A percentile compares a stretch with the other conserved stretches of the same genome.
Evolutionary conservation across 805 yeast species (phyloP).

Genomic region (Ogataea glucozyma): DNA sequence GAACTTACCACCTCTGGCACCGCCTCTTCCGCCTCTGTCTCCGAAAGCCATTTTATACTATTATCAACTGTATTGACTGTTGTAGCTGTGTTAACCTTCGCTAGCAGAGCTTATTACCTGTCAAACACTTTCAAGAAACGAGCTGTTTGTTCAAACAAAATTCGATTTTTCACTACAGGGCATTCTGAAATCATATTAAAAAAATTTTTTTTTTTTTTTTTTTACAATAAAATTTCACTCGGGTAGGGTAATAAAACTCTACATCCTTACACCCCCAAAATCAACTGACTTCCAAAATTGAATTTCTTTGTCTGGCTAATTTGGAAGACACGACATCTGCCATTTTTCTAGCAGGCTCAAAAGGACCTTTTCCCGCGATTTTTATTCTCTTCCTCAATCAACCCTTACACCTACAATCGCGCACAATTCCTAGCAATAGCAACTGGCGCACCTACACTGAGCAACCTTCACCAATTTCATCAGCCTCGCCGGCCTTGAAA

Average conservation of each 20-base stretch:
- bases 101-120: slow-evolving; percentile 7
- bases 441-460: too few relatives aligned
- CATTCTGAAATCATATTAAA: slow-evolving; percentile 7
- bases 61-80: slow-evolving; percentile 11
- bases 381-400: too few relatives aligned
- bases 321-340: too few relatives aligned
- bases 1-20: slow-evolving; percentile 45
- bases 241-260: slow-evolving; percentile 5
- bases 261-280: slow-evolving; percentile 5
- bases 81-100: slow-evolving; percentile 7
- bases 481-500: too few relatives aligned
- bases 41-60: slow-evolving; percentile 56
- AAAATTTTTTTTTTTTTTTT: slow-evolving; percentile 12
- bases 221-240: slow-evolving; percentile 10
- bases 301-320: too few relatives aligned
- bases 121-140: slow-evolving; percentile 1
- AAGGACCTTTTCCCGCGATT: too few relatives aligned
- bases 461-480: too few relatives aligned
- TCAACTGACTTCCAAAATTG: background rate
- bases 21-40: slow-evolving; percentile 50
- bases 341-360: too few relatives aligned
- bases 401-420: too few relatives aligned
- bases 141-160: slow-evolving; percentile 3
- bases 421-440: too few relatives aligned
- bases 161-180: slow-evolving; percentile 2